Evolutionary conservation across 108 stramenopile genomes (phyloP).

Genomic region (Poteriospumella lacustris): DNA sequence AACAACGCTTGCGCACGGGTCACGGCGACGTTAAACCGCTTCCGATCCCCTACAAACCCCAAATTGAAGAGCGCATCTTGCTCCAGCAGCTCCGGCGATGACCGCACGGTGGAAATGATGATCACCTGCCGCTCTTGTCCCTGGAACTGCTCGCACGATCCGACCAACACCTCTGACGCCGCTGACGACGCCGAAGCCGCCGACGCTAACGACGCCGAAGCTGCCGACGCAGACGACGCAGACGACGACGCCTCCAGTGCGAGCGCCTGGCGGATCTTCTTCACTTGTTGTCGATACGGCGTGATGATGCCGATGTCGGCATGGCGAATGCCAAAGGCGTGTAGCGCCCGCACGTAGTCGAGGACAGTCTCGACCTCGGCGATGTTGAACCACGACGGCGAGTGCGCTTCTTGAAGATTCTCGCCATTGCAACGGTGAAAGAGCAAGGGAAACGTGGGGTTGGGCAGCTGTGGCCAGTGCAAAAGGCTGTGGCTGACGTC

Average conservation of each 20-base stretch:
- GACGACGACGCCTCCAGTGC: neutral
- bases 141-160: conserved; percentile 15
- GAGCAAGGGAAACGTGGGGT: neutral
- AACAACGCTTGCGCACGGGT: conserved; percentile 22
- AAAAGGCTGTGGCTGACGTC: neutral
- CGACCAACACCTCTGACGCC: neutral
- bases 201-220: no score
- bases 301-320: conserved; percentile 17
- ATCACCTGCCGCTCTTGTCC: conserved; percentile 15
- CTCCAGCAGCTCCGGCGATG: neutral
- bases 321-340: neutral
- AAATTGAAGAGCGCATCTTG: neutral
- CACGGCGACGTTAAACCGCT: conserved; percentile 22
- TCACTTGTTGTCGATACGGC: conserved; percentile 14
- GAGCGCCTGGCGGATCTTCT: neutral
- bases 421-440: neutral
- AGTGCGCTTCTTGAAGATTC: neutral
- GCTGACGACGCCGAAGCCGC: no score
- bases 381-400: conserved; percentile 18
- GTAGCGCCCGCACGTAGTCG: neutral
- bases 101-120: conserved; percentile 25
- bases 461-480: conserved; percentile 2
- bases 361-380: neutral
- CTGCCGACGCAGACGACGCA: no score
- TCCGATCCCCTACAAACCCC: conserved; percentile 1